Evolutionary conservation across 139 green algal species (phyloP).

Genomic region (Penium margaritaceum): DNA sequence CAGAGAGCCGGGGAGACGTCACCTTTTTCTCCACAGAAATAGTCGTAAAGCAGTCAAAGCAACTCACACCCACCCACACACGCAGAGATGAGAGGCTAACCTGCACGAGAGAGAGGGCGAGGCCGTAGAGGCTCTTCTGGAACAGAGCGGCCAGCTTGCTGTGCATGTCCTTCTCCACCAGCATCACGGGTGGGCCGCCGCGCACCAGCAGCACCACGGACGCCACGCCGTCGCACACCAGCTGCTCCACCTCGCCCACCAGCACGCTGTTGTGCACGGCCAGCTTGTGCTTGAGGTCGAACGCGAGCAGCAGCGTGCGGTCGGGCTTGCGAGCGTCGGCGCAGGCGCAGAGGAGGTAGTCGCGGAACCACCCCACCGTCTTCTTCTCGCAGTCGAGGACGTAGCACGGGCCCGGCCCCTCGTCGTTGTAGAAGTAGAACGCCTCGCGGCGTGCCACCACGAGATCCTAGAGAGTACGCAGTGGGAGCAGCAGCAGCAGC

Average conservation of each 20-base stretch:
- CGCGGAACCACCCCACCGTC: constrained; percentile 35
- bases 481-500: background rate
- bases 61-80: too few species aligned
- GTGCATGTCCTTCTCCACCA: constrained; percentile 49
- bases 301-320: constrained; percentile 41
- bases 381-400: constrained; percentile 44
- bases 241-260: constrained; percentile 29
- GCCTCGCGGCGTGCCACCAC: constrained; percentile 42
- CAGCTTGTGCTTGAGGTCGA: constrained; percentile 74
- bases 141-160: too few species aligned
- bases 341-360: constrained; percentile 31
- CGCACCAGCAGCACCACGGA: constrained; percentile 24
- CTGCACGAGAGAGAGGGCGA: too few species aligned
- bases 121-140: too few species aligned
- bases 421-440: constrained; percentile 48
- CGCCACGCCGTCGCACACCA: constrained; percentile 44
- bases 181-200: background rate
- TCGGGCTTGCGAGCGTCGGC: constrained; percentile 6
- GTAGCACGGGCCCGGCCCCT: constrained; percentile 44
- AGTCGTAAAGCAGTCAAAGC: too few species aligned
- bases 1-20: too few species aligned
- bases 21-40: too few species aligned
- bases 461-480: constrained; percentile 21
- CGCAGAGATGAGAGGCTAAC: too few species aligned
- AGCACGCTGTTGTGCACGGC: constrained; percentile 43